Base-by-base conservation (phyloP, 164 flowering plant species). In the Annona squamosa region DNA sequence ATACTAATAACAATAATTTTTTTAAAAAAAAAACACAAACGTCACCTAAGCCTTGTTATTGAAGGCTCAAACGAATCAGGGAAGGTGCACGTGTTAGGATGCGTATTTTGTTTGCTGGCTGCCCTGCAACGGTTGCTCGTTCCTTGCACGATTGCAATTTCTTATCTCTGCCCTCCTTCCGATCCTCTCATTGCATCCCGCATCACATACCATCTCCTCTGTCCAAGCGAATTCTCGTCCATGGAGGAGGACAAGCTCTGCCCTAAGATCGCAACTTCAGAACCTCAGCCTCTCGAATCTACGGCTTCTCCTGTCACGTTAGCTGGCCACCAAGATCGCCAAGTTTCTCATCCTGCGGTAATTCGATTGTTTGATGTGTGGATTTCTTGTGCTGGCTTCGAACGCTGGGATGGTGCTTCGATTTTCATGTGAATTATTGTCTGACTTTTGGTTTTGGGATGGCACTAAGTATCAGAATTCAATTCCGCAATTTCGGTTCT, bases 191-290 rank as follows among this genome's bases (percentile, higher is more conserved):
- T 41, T 7, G 68, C 13, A 6, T 41, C 12, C 43, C 68, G 42
- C 46, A 13, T 66, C 18, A 12, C 43, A 16, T 10, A 52, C 43
- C 46, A 66, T 66, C 26, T 66, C 7, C 12, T 66, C 68, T 5
- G 12, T 66, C 48, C 6, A 42, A 9, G 16, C 46, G 43, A 2
- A 16, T 1, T 52, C 59, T 52, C 13, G 59, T 44, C 44, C 19
- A 72, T 65, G 75, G 75, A 72, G 45, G 19, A 37, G 48, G 16
- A n/a, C 46, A 41, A 52, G 19, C 61, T 46, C 1, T 72, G 47
- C 41, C 62, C 75, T 12, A 41, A 6, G 12, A 17, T 65, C 9
- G 19, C 46, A 47, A 45, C 44, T 3, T 62, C 2, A 41, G 46
- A 65, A 5, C 48, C 17, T 46, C 46, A 37, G 0, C 46, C 17